Evolutionary conservation across 768 basidiomycete genomes (phyloP).

Genomic region (Phlebiopsis gigantea): DNA sequence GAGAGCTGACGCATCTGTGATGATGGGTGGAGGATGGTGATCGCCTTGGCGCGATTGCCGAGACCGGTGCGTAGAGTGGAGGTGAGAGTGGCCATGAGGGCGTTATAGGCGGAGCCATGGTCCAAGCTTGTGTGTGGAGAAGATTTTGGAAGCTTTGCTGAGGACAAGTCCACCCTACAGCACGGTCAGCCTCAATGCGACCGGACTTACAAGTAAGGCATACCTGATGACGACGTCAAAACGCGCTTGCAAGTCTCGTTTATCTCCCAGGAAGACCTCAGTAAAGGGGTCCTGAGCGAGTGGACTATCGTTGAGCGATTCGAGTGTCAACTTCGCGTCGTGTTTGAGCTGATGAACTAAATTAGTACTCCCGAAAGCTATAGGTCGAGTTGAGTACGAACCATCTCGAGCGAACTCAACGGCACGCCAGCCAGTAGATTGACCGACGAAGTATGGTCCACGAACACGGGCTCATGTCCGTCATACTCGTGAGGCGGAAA

Average conservation of each 20-base stretch:
- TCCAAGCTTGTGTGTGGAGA: constrained; percentile 49
- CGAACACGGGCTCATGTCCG: constrained; percentile 53
- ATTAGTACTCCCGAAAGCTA: too few species aligned
- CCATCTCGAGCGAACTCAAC: constrained; percentile 70
- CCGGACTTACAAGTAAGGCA: constrained; percentile 17
- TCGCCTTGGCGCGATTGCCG: constrained; percentile 61
- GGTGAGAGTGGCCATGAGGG: constrained; percentile 49
- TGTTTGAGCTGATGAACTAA: constrained; percentile 73
- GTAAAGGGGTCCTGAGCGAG: constrained; percentile 57
- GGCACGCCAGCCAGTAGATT: constrained; percentile 80
- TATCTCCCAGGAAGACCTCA: constrained; percentile 68
- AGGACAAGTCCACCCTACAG: constrained; percentile 50
- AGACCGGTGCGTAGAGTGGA: constrained; percentile 59
- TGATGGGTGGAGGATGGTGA: constrained; percentile 54
- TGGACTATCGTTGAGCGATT: constrained; percentile 46
- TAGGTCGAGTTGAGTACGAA: too few species aligned
- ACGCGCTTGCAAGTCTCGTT: constrained; percentile 53
- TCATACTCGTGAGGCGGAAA: constrained; percentile 54
- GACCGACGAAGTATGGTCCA: constrained; percentile 70
- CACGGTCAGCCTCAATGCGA: neutral
- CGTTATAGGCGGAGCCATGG: constrained; percentile 51
- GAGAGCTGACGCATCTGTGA: constrained; percentile 41
- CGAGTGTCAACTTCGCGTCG: constrained; percentile 73
- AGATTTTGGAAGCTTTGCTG: constrained; percentile 37
- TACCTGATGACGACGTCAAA: constrained; percentile 74